A percentile compares a stretch with the other conserved stretches of the same genome.
Evolutionary conservation across 805 yeast genomes (phyloP).

Genomic region (Nakazawaea laoshanensis): DNA sequence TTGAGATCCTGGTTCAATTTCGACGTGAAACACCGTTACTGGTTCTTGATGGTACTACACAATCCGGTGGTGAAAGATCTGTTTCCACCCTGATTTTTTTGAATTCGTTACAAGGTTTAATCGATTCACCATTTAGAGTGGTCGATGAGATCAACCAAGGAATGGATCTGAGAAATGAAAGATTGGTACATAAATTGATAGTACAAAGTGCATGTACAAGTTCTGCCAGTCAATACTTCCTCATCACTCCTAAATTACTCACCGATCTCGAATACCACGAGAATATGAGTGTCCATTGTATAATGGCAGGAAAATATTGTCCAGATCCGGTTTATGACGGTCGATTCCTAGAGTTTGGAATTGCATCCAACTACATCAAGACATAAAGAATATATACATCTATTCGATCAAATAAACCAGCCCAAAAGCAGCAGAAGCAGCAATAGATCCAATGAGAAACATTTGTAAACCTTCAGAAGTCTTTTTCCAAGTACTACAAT

Average conservation of each 20-base stretch:
- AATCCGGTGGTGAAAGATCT: constrained; percentile 97
- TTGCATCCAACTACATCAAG: constrained; percentile 4
- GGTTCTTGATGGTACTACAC: constrained; percentile 75
- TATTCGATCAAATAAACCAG: constrained; percentile 70
- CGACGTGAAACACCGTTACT: constrained; percentile 68
- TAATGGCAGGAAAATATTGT: constrained; percentile 41
- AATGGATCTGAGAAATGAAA: constrained; percentile 92
- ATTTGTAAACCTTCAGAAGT: constrained; percentile 79
- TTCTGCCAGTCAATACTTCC: constrained; percentile 64
- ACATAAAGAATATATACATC: not conserved
- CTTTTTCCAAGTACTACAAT: constrained; percentile 51
- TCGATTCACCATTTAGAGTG: constrained; percentile 86
- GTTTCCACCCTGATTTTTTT: constrained; percentile 88
- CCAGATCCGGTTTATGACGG: constrained; percentile 9
- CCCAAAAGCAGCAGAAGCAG: constrained; percentile 96
- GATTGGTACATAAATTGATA: constrained; percentile 75
- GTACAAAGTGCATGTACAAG: constrained; percentile 71
- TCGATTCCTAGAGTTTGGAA: constrained; percentile 7
- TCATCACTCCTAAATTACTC: constrained; percentile 87
- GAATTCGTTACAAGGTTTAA: constrained; percentile 82
- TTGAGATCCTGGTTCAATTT: constrained; percentile 79
- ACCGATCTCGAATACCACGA: constrained; percentile 70
- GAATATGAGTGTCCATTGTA: constrained; percentile 80
- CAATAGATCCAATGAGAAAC: constrained; percentile 93
- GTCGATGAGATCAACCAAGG: constrained; percentile 99